A percentile compares a stretch with the other conserved stretches of the same genome.
Evolutionary conservation across 1,284 basidiomycete species (phyloP).

Genomic region (Exobasidium rhododendri): DNA sequence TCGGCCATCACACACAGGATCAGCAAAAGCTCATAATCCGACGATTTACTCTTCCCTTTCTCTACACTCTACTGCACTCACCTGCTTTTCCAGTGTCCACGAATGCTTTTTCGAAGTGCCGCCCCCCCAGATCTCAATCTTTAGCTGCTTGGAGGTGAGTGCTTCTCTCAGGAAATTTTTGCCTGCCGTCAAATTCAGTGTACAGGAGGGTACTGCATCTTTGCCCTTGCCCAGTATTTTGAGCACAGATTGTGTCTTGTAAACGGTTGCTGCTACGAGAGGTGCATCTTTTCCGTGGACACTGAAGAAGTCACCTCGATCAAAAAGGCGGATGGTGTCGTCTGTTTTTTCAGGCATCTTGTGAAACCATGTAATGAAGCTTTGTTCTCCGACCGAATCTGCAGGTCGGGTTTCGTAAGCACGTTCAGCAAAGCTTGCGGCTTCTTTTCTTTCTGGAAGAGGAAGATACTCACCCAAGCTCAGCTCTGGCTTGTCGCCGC

Average conservation of each 20-base stretch:
- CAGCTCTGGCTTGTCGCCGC: constrained; percentile 39
- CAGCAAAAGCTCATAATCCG: neutral
- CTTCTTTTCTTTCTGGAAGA: neutral
- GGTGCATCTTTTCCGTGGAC: constrained; percentile 84
- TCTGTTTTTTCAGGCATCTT: constrained; percentile 27
- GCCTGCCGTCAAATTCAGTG: constrained; percentile 75
- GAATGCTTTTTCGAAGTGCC: constrained; percentile 67
- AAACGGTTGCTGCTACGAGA: constrained; percentile 77
- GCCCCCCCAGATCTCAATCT: constrained; percentile 76
- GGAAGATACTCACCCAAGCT: constrained; percentile 25
- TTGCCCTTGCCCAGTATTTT: constrained; percentile 40
- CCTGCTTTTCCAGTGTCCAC: constrained; percentile 71
- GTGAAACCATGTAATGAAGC: constrained; percentile 42
- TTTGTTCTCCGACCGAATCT: constrained; percentile 38
- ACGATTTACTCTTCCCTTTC: constrained; percentile 4
- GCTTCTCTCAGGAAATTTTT: constrained; percentile 84
- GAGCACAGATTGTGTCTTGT: constrained; percentile 53
- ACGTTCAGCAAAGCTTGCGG: neutral
- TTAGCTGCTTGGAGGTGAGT: constrained; percentile 81
- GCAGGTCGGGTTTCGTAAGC: too few species aligned
- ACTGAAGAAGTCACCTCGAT: constrained; percentile 70
- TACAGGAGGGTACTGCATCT: constrained; percentile 60
- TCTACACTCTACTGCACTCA: constrained; percentile 49
- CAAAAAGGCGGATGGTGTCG: constrained; percentile 50
- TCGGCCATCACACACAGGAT: constrained; percentile 26